Base-by-base conservation (phyloP, 768 basidiomycete genomes). In the Mycena floridula region DNA sequence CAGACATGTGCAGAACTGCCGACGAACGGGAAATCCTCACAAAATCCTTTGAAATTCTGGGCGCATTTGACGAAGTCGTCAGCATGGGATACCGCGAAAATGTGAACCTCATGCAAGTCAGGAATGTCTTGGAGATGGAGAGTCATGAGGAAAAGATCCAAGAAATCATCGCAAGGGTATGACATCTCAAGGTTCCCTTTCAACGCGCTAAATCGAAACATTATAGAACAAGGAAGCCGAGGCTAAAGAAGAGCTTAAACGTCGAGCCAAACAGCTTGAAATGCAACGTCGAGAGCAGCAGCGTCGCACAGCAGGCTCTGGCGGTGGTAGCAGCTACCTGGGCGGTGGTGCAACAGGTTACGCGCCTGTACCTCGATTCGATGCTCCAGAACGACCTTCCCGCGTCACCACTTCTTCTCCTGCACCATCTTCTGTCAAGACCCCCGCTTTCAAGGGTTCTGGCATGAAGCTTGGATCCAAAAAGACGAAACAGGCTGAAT, bases 391-490 rank as follows among this genome's bases (percentile, higher is more conserved):
- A n/a, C 52, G 77, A 2, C 57, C 73, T 40, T 70, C 58, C 51
- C 68, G 51, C 62, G 67, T 53, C 28, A 68, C 61, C 13, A 66
- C 66, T 2, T 72, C 76, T 0, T 61, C 73, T 0, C 59, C 66
- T 4, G 64, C 72, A 3, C 64, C 76, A 1, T 67, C 77, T 3
- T 56, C 71, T 0, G 53, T 77, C n/a, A 80, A 82, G 32, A 56
- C 77, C 2, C 87, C 91, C 11, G 78, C 88, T 5, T 98, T 98
- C 81, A 96, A 95, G 69, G 81, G 86, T 35, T 76, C 82, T 8
- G 95, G 95, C 21, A 97, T 99, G 95, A 97, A 98, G 56, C 77
- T 99, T 12, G 94, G 95, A 25, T 77, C 79, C 55, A 97, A 95
- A 68, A 94, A 89, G 67, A 84, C 82, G 23, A 88, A 85, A 56